Evolutionary conservation across 2,329 filamentous ascomycete species (phyloP), one percentile per base, ranked within the genome.

Genomic region (Thelonectria rubi): DNA sequence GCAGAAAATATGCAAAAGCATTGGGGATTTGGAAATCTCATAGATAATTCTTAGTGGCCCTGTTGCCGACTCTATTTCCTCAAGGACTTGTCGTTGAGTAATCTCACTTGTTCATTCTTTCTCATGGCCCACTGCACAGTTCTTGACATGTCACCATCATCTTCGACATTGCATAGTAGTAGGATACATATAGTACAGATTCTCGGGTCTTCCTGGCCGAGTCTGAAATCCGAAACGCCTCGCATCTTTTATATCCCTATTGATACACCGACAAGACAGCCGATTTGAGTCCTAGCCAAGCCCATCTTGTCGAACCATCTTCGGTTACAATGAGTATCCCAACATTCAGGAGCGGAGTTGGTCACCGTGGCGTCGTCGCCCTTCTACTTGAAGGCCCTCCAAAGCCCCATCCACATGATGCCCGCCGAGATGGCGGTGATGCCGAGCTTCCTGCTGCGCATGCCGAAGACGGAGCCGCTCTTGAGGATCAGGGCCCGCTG

Each of bases 391-490:
- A 89, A 82, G 24, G 89, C 80, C 65, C 90, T 83, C 82, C 86
- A 94, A 20, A 93, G 73, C 0, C 91, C 91, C 78, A 93, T 81
- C 73, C 87, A 91, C 5, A 87, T 85, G 52, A 94, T 79, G 5
- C 85, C 84, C 10, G 90, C 77, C 5, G 91, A 92, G 60, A 92
- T 89, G 26, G 83, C 81, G 4, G 86, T 81, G 64, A 94, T 89
- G 47, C 90, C 91, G 39, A 87, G 69, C 69, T 85, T 86, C 62
- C 91, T 85, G 68, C 88, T 90, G 64, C 85, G 85, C 84, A 93
- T 89, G 62, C 91, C 90, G 72, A 93, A 89, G 69, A 87, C 83
- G 24, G 89, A 90, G 48, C 86, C 86, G 78, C 89, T 91, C 73
- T 85, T 82, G 60, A 92, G 77, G 64, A 94, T 92, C 62, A 80